Base-by-base conservation (phyloP, 352 stramenopile genomes). In the Phytophthora quininea region DNA sequence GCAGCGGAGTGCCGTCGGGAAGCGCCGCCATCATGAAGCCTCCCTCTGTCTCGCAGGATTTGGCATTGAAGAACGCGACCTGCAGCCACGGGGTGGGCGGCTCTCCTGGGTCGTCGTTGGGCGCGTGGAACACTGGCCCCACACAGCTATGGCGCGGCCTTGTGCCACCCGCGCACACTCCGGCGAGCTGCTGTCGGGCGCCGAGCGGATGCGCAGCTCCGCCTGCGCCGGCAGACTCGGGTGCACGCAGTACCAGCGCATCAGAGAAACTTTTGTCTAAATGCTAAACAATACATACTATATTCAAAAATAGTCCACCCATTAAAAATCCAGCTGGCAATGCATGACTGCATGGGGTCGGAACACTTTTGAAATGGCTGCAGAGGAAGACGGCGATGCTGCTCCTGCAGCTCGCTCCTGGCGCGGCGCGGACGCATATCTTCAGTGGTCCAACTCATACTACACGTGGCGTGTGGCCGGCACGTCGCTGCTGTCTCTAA, bases 171-270 rank as follows among this genome's bases (percentile, higher is more conserved):
- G 78, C 4, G 65, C 73, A 10, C 76, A 62, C 31, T 80, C 84
- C 8, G 57, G 32, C 1, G 82, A 75, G 29, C 71, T 69, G 52
- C 71, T 82, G 72, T 84, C 73, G 1, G 86, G 80, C 27, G 82
- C 74, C 15, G 70, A 59, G 54, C 86, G 86, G 48, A 92, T 79
- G 31, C 86, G 84, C 65, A 92, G 81, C 71, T 80, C 73, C 27
- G 86, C 84, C 52, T 88, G 75, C 33, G 61, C 45, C 46, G 84
- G 82, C 45, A 94, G 70, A 38, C 58, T 75, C 32, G 82, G 80
- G 53, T 89, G 67, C 38, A 92, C 62, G 54, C 79, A 88, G 74
- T 82, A 90, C 82, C 82, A 94, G 58, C 84, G 86, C 86, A 93
- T 93, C 7, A 24, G 27, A 30, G 15, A 33, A 29, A 49, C 19